Evolutionary conservation across 805 yeast species (phyloP).

Genomic region (Candida hispaniensis): DNA sequence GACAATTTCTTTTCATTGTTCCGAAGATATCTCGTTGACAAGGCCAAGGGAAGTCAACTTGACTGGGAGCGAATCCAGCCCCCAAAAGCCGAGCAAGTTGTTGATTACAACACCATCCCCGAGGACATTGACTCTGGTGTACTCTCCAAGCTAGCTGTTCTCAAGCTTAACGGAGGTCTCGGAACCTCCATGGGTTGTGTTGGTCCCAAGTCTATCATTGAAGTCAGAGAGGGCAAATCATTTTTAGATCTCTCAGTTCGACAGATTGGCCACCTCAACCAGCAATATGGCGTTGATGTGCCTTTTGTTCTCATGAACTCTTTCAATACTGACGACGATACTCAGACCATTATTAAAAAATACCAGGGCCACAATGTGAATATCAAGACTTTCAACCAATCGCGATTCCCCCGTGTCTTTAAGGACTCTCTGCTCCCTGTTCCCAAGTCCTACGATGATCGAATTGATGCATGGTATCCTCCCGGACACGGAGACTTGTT

Average conservation of each 20-base stretch:
- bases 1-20: slow-evolving; percentile 88
- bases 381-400: slow-evolving; percentile 93
- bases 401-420: slow-evolving; percentile 92
- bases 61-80: slow-evolving; percentile 96
- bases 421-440: slow-evolving; percentile 95
- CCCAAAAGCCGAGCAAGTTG: slow-evolving; percentile 82
- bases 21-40: slow-evolving; percentile 83
- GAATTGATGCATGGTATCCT: slow-evolving; percentile 89
- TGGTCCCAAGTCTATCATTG: slow-evolving; percentile 96
- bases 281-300: slow-evolving; percentile 82
- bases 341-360: slow-evolving; percentile 89
- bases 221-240: slow-evolving; percentile 97
- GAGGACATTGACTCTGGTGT: slow-evolving; percentile 34
- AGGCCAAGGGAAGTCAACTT: slow-evolving; percentile 71
- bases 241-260: slow-evolving; percentile 92
- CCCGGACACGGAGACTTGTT: slow-evolving; percentile 99
- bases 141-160: slow-evolving; percentile 79
- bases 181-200: slow-evolving; percentile 99
- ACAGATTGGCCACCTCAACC: slow-evolving; percentile 90
- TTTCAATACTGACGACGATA: slow-evolving; percentile 93
- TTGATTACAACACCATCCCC: slow-evolving; percentile 52
- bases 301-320: slow-evolving; percentile 97
- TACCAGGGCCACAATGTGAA: slow-evolving; percentile 93
- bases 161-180: slow-evolving; percentile 94
- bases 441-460: slow-evolving; percentile 64